Evolutionary conservation across 2,329 filamentous ascomycete species (phyloP).

Genomic region (Xylariaceae sp.): DNA sequence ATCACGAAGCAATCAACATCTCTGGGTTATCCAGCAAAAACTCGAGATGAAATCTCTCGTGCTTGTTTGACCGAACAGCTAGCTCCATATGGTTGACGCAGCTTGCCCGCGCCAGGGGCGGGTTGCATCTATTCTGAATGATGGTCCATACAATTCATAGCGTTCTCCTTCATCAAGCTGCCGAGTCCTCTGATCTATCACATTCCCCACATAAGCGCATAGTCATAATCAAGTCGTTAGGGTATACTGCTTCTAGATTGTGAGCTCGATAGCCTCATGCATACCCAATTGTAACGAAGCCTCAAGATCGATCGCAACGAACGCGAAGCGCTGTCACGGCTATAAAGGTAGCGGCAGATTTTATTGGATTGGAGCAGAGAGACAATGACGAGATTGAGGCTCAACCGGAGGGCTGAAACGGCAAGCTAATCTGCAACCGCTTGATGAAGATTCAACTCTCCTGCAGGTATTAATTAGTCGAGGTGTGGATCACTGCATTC

Average conservation of each 20-base stretch:
- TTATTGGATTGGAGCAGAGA: not conserved
- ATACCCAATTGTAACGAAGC: not conserved
- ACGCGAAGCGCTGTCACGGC: not conserved
- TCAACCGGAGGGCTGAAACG: conserved; percentile 18
- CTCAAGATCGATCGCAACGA: not conserved
- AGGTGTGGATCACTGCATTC: conserved; percentile 7
- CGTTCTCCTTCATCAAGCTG: conserved; percentile 10
- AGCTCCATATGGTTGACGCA: conserved; percentile 33
- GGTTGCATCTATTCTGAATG: conserved; percentile 35
- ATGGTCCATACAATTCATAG: conserved; percentile 30
- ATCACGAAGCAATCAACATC: conserved; percentile 14
- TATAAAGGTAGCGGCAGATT: not conserved
- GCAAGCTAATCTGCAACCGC: conserved; percentile 5
- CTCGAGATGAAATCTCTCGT: conserved; percentile 8
- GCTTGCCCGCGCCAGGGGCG: conserved; percentile 35
- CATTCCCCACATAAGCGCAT: conserved; percentile 28
- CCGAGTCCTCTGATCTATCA: conserved; percentile 35
- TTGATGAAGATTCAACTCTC: not conserved
- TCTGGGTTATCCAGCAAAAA: not conserved
- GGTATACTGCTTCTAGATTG: not conserved
- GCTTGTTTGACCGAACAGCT: conserved; percentile 12
- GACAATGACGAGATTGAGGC: conserved; percentile 18
- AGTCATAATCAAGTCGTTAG: conserved; percentile 14
- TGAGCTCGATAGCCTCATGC: not conserved
- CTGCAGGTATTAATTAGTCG: not conserved